These are phyloP conservation scores for Albifimbria verrucaria DNA, from an alignment of 2,329 filamentous ascomycete genomes.

Conservation along the genomic window DNA sequence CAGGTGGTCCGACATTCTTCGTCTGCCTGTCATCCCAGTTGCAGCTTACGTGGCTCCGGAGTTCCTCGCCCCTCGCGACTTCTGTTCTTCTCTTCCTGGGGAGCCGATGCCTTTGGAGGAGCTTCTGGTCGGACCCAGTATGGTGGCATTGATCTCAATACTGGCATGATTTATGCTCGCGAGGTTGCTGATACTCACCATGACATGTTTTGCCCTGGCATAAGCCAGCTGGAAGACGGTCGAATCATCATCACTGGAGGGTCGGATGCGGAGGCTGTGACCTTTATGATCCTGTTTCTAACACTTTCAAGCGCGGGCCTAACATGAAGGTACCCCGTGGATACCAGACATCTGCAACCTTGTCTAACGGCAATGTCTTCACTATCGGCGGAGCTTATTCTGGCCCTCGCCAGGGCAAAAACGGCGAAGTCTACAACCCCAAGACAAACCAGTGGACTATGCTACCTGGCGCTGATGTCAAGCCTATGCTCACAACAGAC, in stretches of 20 bases:
- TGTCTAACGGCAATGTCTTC: constrained; percentile 53
- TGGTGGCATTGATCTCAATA: constrained; percentile 7
- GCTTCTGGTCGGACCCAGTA: constrained; percentile 14
- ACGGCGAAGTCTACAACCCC: constrained; percentile 53
- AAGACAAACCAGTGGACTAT: constrained; percentile 41
- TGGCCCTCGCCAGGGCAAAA: constrained; percentile 46
- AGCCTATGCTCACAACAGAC: constrained; percentile 46
- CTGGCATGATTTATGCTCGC: constrained; percentile 20
- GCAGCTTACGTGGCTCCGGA: constrained; percentile 14
- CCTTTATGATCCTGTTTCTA: constrained; percentile 40
- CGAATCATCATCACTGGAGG: constrained; percentile 52
- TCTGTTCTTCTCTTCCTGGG: constrained; percentile 16
- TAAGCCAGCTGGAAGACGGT: constrained; percentile 44
- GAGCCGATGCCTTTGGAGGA: constrained; percentile 12
- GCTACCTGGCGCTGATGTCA: constrained; percentile 38
- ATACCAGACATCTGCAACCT: constrained; percentile 49
- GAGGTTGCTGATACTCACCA: constrained; percentile 41
- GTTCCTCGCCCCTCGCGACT: constrained; percentile 10
- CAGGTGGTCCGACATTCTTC: constrained; percentile 13
- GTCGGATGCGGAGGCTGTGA: constrained; percentile 43
- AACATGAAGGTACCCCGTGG: constrained; percentile 46
- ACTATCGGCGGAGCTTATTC: constrained; percentile 54
- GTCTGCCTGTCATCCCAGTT: constrained; percentile 12
- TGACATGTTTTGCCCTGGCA: constrained; percentile 56
- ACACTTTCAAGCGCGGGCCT: constrained; percentile 34